Evolutionary conservation across 2,329 filamentous ascomycete species (phyloP).

Genomic region (Pyricularia pennisetigena): DNA sequence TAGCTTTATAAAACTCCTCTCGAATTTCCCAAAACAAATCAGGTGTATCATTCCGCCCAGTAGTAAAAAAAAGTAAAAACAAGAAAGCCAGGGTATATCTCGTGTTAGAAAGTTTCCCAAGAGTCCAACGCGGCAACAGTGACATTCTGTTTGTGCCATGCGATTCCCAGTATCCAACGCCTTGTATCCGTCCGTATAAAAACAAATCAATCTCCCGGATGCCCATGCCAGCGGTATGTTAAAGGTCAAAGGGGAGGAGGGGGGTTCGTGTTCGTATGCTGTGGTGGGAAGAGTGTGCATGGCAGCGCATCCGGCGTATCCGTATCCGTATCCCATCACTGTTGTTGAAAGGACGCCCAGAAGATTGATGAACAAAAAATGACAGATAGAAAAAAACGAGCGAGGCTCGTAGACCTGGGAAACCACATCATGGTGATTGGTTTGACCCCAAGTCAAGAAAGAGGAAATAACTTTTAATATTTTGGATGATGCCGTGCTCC

Average conservation of each 20-base stretch:
- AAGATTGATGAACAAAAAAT: background rate
- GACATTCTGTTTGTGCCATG: background rate
- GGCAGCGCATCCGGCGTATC: background rate
- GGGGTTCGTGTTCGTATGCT: background rate
- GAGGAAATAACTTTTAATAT: background rate
- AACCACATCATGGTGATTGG: background rate
- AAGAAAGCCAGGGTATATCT: background rate
- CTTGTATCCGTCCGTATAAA: background rate
- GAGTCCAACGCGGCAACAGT: background rate
- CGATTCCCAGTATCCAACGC: background rate
- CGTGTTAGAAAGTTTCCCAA: background rate
- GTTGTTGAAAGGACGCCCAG: background rate
- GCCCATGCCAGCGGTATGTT: background rate
- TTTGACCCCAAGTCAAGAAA: background rate
- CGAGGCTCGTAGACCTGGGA: background rate
- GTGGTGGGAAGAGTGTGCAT: background rate
- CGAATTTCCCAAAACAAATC: background rate
- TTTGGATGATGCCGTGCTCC: background rate
- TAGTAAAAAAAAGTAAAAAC: background rate
- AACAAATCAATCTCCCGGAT: background rate
- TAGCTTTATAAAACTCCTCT: background rate
- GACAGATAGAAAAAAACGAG: background rate
- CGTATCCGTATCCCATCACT: background rate
- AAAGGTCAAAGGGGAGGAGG: background rate
- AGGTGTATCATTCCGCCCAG: background rate